A percentile compares a stretch with the other conserved stretches of the same genome.
Evolutionary conservation across 192 early-diverging fungal species (phyloP).

Genomic region (Coemansia sp.): DNA sequence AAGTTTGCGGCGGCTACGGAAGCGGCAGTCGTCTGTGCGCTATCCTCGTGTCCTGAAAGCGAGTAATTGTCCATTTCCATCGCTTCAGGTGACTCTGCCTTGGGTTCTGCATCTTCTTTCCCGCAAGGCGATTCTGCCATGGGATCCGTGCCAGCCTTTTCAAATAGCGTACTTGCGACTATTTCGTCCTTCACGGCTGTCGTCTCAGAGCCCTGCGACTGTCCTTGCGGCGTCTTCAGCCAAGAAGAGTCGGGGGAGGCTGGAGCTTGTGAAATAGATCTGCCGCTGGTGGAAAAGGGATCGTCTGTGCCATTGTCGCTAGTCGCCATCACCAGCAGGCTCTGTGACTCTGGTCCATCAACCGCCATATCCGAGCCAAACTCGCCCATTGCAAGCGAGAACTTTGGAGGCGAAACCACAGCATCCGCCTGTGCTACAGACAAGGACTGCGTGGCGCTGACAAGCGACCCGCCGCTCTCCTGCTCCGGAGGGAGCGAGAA

Average conservation of each 20-base stretch:
- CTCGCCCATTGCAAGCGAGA: slow-evolving; percentile 1
- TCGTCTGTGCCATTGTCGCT: neutral
- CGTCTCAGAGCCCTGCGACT: neutral
- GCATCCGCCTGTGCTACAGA: slow-evolving; percentile 1
- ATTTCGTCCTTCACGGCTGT: neutral
- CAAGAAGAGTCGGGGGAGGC: neutral
- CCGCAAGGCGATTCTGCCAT: neutral
- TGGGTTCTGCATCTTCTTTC: neutral
- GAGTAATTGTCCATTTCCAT: neutral
- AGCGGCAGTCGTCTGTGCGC: slow-evolving; percentile 3
- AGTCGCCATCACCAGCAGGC: neutral
- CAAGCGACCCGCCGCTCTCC: slow-evolving; percentile 3
- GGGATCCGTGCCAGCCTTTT: neutral
- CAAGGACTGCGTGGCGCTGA: slow-evolving; percentile 7
- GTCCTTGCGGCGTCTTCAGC: neutral
- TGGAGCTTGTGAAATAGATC: neutral
- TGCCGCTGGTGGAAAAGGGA: neutral
- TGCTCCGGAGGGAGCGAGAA: slow-evolving; percentile 9
- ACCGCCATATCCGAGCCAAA: neutral
- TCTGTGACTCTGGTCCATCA: neutral
- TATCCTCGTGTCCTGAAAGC: neutral
- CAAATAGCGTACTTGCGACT: neutral
- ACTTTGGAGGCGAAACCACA: slow-evolving; percentile 15
- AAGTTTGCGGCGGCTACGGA: neutral
- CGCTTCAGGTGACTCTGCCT: slow-evolving; percentile 1